Evolutionary conservation across 371 early-diverging fungal genomes (phyloP), one percentile per base, ranked within the genome.

Genomic region (Mycotypha africana): DNA sequence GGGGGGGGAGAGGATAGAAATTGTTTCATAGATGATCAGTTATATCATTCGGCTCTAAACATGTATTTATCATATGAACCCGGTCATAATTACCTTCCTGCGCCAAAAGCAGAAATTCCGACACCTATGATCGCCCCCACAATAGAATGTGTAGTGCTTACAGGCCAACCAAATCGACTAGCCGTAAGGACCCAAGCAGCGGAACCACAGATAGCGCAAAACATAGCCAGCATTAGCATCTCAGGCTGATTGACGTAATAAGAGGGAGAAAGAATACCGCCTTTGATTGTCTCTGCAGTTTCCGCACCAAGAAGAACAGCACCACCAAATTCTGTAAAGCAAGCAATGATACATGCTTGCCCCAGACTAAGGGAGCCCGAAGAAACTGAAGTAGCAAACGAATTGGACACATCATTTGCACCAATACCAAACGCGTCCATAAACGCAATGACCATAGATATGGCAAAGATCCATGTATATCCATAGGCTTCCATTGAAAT

Each of bases 351-450:
- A 56, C 79, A 75, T 8, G 92, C 93, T 60, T 88, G 86, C 4
- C 45, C 51, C 25, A 91, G 60, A 9, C 83, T 81, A 35, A 93
- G 52, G 6, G 93, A 85, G 9, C 87, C 84, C 2, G 92, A 87
- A 14, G 85, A 85, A 36, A 92, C 89, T 14, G 92, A 88, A n/a
- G 89, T 87, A 26, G 92, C 88, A 56, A 91, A 93, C 4, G 89
- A 78, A 57, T 93, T 92, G 56, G 93, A 84, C 10, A 93, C 93
- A 66, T 93, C 93, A 64, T 93, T 93, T 30, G 93, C 91, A 53
- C 93, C 92, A 43, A 87, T 85, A 48, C 85, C 57, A 35, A 33
- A 51, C 24, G 85, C 86, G 51, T 87, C 87, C 20, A 67, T 39
- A 49, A 83, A 80, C 26, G 86, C 78, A 19, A 82, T 70, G 28